Evolutionary conservation across 2,329 filamentous ascomycete genomes (phyloP), one percentile per base, ranked within the genome.

Genomic region (Fonsecaea pugnacius): DNA sequence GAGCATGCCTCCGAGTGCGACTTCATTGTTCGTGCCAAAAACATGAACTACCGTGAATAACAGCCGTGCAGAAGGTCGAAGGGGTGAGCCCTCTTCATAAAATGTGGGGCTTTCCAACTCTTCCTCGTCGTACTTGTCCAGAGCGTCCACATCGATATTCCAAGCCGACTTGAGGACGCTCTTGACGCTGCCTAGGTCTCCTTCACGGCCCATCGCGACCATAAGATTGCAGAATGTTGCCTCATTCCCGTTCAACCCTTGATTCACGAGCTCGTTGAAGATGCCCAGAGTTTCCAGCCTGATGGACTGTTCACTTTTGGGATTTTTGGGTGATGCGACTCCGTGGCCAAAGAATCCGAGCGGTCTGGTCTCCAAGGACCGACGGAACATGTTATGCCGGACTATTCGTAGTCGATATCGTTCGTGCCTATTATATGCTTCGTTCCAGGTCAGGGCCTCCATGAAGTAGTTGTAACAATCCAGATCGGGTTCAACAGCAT

Each of bases 31-130:
- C 66, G 82, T 83, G n/a, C 89, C 85, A 67, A 89, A 90, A 1
- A 82, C 79, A 72, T 91, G 87, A 5, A 89, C 88, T n/a, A 93
- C 77, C 8, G 88, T 84, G 60, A 85, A 80, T 24, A 94, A 80
- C 0, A 93, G 79, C 1, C 79, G 78, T 7, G 74, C 67, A 0
- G 84, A 86, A 1, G 91, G 91, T 57, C 80, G 78, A 35, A 89
- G 74, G 7, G 85, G 82, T 1, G 85, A 88, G 32, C 80, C 78
- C 0, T 69, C 71, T 0, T 78, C 73, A 50, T 85, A 81, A 1
- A 72, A 70, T 33, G 72, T 78, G n/a, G 79, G 74, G 12, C 74
- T 71, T 18, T 77, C 65, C 4, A 67, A 66, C n/a, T 71, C 71
- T 51, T 72, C 70, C 50, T 78, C 76, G 9, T 74, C 67, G 24